phyloP scores from a whole-genome alignment of 768 basidiomycete species.

The Hygrocybe coccinea region DNA sequence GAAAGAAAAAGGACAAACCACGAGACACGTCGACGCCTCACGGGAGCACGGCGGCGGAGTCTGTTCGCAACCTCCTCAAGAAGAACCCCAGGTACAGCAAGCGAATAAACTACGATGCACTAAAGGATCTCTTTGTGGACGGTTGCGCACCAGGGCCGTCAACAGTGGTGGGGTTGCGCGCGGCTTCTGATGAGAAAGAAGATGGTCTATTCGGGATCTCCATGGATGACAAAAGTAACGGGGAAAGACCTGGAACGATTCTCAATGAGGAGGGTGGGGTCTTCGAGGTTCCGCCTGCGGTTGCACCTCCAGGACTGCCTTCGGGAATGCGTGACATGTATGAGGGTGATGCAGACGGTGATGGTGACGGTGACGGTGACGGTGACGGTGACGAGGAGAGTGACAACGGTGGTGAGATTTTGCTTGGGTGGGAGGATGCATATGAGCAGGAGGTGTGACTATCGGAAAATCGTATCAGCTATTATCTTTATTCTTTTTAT shows the following conservation, averaged over 20 bases:
- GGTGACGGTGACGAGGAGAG: constrained; percentile 42
- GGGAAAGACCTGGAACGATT: not conserved
- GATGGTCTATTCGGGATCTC: not conserved
- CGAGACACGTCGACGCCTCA: constrained; percentile 69
- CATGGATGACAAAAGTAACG: too few species aligned
- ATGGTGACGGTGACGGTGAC: constrained; percentile 42
- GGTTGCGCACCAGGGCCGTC: constrained; percentile 21
- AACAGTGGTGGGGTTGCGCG: constrained; percentile 12
- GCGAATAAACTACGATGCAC: constrained; percentile 89
- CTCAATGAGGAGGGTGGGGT: not conserved
- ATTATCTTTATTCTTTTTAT: too few species aligned
- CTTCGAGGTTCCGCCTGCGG: constrained; percentile 15
- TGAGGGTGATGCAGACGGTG: constrained; percentile 32
- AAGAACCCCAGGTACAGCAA: constrained; percentile 87
- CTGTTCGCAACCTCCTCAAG: constrained; percentile 71
- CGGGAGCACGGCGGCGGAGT: constrained; percentile 70
- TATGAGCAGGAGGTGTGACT: constrained; percentile 71
- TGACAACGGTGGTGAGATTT: constrained; percentile 52
- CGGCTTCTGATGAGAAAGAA: not conserved
- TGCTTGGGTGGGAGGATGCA: constrained; percentile 41
- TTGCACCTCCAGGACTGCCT: constrained; percentile 21
- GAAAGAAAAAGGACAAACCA: constrained; percentile 58
- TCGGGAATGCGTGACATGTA: constrained; percentile 50
- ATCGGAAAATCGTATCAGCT: too few species aligned
- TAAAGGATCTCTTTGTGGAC: constrained; percentile 72